A percentile compares a stretch with the other conserved stretches of the same genome.
Evolutionary conservation across 257 asterid genomes (phyloP).

Genomic region (Solanum bulbocastanum): DNA sequence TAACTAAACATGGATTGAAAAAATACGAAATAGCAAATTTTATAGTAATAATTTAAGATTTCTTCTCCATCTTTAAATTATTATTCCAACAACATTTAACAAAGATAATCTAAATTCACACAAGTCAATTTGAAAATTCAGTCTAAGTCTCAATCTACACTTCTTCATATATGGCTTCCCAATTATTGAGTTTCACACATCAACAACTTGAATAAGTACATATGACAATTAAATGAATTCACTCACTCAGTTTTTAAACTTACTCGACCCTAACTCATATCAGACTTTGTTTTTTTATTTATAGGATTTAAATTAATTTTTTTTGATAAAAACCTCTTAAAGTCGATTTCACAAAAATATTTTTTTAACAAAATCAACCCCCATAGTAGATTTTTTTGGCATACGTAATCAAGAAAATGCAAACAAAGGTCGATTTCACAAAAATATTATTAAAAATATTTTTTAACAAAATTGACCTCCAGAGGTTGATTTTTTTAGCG

Average conservation of each 20-base stretch:
- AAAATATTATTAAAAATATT: too few relatives aligned
- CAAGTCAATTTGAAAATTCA: background rate
- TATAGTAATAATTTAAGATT: too few relatives aligned
- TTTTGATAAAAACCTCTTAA: background rate
- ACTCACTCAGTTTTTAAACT: background rate
- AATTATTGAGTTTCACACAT: too few relatives aligned
- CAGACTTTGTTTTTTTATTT: too few relatives aligned
- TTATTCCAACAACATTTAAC: background rate
- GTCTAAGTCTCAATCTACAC: too few relatives aligned
- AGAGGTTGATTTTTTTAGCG: background rate
- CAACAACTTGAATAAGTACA: too few relatives aligned
- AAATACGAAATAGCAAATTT: background rate
- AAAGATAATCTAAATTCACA: background rate
- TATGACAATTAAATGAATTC: background rate
- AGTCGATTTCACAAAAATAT: background rate
- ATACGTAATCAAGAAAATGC: background rate
- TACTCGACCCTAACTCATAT: background rate
- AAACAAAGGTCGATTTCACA: background rate
- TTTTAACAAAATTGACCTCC: background rate
- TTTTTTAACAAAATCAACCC: too few relatives aligned
- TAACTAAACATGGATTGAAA: too few relatives aligned
- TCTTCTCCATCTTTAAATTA: fast-evolving
- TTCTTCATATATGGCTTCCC: too few relatives aligned
- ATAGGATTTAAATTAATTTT: too few relatives aligned
- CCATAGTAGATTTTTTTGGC: background rate